A percentile compares a stretch with the other conserved stretches of the same genome.
phyloP scores from a whole-genome alignment of 108 stramenopile species.

The Aureococcus anophagefferens region DNA sequence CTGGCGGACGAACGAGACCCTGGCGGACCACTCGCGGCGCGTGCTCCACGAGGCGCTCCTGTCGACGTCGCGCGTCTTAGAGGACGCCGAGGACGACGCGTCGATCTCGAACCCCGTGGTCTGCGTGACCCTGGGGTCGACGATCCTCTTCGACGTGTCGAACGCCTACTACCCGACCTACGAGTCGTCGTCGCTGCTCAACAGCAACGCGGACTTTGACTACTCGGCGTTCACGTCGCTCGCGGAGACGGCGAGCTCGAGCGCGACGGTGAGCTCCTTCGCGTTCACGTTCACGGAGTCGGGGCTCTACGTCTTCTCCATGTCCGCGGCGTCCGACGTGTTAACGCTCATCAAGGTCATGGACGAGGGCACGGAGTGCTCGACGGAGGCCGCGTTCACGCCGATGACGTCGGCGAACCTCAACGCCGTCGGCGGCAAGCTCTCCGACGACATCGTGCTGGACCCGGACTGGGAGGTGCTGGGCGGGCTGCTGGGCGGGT shows the following conservation, averaged over 20 bases:
- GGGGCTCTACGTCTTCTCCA: conserved; percentile 46
- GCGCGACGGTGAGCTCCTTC: conserved; percentile 20
- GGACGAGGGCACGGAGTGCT: conserved; percentile 30
- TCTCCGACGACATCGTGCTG: conserved; percentile 30
- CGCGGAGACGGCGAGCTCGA: conserved; percentile 10
- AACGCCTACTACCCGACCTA: conserved; percentile 43
- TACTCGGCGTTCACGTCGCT: conserved; percentile 41
- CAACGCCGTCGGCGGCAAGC: conserved; percentile 26
- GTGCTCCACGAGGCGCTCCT: no score
- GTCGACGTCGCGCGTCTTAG: background rate
- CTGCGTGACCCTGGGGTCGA: conserved; percentile 38
- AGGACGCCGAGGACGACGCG: background rate
- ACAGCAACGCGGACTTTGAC: conserved; percentile 50
- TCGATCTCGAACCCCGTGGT: conserved; percentile 29
- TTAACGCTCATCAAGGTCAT: conserved; percentile 39
- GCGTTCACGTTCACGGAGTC: conserved; percentile 41
- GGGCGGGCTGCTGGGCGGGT: conserved; percentile 28
- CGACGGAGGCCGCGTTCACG: conserved; percentile 42
- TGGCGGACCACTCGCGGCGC: no score
- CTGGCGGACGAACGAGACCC: no score
- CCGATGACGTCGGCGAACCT: conserved; percentile 37
- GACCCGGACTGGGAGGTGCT: conserved; percentile 49
- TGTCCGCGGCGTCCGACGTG: conserved; percentile 2
- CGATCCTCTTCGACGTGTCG: conserved; percentile 38
- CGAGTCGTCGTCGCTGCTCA: conserved; percentile 51